Conservation (phyloP, 306 rosid genomes). For the Hippophae rhamnoides region DNA sequence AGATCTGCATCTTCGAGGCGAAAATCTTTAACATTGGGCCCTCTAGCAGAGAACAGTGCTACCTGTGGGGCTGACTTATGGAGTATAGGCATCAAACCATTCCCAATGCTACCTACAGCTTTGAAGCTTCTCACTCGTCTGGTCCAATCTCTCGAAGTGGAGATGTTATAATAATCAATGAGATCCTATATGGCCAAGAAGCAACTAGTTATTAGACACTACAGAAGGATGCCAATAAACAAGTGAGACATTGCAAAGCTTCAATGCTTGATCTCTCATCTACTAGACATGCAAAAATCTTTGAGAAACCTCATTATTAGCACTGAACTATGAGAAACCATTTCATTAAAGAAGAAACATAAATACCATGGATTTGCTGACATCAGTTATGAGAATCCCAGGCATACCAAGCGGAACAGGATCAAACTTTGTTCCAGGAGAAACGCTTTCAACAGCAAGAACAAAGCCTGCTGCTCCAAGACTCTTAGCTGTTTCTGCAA, state of each 20-base stretch:
- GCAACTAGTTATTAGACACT: conserved; percentile 13
- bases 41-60: conserved; percentile 89
- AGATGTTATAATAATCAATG: conserved; percentile 69
- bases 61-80: conserved; percentile 98
- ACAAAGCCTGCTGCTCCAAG: conserved; percentile 98
- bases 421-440: conserved; percentile 90
- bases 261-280: background rate
- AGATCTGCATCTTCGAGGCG: conserved; percentile 96
- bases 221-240: background rate
- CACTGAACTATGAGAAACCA: background rate
- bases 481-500: conserved; percentile 78
- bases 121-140: conserved; percentile 86
- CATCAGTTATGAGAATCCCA: conserved; percentile 80
- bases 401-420: conserved; percentile 92
- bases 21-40: conserved; percentile 90
- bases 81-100: conserved; percentile 83
- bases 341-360: conserved; percentile 3
- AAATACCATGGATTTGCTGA: conserved; percentile 69
- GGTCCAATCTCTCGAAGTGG: conserved; percentile 96
- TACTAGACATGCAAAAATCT: background rate
- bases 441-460: conserved; percentile 82
- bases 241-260: too few species aligned
- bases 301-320: background rate
- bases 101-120: conserved; percentile 75
- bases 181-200: conserved; percentile 56